A percentile compares a stretch with the other conserved stretches of the same genome.
These are phyloP conservation scores for Fraxinus albicans DNA, from an alignment of 305 asterid genomes.

Conservation along the genomic window DNA sequence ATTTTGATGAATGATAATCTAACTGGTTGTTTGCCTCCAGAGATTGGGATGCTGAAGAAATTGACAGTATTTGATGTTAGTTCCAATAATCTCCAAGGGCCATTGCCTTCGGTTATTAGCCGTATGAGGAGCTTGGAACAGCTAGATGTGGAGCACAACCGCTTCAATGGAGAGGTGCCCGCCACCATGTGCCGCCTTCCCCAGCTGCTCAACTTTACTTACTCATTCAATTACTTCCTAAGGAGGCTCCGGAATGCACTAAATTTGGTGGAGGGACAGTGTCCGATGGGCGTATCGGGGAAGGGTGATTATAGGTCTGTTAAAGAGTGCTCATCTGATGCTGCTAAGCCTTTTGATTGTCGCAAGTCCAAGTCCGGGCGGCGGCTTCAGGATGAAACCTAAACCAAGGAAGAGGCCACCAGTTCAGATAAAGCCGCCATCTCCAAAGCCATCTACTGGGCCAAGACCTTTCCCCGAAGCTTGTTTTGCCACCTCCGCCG, in stretches of 20 bases:
- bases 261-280: slow-evolving; percentile 37
- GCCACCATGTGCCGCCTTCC: slow-evolving; percentile 55
- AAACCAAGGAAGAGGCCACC: slow-evolving; percentile 23
- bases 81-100: slow-evolving; percentile 48
- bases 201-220: slow-evolving; percentile 54
- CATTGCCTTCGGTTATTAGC: slow-evolving; percentile 50
- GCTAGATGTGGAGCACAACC: slow-evolving; percentile 60
- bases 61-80: slow-evolving; percentile 59
- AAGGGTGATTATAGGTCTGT: slow-evolving; percentile 60
- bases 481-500: slow-evolving; percentile 37
- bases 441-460: slow-evolving; percentile 29
- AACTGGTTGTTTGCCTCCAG: slow-evolving; percentile 69
- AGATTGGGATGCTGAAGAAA: slow-evolving; percentile 54
- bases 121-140: slow-evolving; percentile 52
- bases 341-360: slow-evolving; percentile 71
- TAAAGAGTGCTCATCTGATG: slow-evolving; percentile 63
- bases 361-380: slow-evolving; percentile 43
- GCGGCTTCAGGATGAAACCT: background rate
- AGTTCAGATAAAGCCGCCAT: slow-evolving; percentile 27
- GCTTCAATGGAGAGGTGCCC: slow-evolving; percentile 56
- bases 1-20: slow-evolving; percentile 51
- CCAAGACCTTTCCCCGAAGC: slow-evolving; percentile 21
- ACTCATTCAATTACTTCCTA: slow-evolving; percentile 56
- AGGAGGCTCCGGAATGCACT: slow-evolving; percentile 55
- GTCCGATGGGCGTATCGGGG: slow-evolving; percentile 45